A percentile compares a stretch with the other conserved stretches of the same genome.
Conservation (phyloP, 2,329 filamentous ascomycete genomes). For the Arthrobotrys conoides region DNA sequence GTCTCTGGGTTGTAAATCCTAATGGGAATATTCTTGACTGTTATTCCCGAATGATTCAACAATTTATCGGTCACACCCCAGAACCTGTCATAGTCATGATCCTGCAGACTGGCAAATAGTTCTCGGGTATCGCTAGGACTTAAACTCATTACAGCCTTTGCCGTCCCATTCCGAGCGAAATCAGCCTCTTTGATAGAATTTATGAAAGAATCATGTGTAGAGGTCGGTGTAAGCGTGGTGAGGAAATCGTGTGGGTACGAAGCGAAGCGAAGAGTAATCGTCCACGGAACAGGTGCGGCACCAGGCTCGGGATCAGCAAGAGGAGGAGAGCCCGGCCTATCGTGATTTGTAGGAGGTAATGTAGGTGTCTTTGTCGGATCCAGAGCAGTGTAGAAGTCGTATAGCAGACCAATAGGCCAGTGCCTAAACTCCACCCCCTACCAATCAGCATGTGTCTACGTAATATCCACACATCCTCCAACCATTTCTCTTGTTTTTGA, state of each 20-base stretch:
- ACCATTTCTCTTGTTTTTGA: neutral
- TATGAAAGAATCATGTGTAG: conserved; percentile 70
- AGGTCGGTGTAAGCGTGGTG: conserved; percentile 62
- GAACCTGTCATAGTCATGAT: conserved; percentile 81
- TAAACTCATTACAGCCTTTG: conserved; percentile 89
- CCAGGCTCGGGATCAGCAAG: conserved; percentile 62
- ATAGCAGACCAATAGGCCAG: conserved; percentile 78
- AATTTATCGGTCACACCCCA: conserved; percentile 81
- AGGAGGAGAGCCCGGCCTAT: conserved; percentile 55
- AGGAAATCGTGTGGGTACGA: conserved; percentile 61
- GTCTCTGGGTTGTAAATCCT: conserved; percentile 85
- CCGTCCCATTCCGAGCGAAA: conserved; percentile 87
- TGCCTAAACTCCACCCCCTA: conserved; percentile 67
- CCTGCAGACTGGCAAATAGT: conserved; percentile 83
- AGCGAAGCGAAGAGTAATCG: conserved; percentile 70
- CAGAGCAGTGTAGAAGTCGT: conserved; percentile 77
- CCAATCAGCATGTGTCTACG: neutral
- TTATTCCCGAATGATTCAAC: conserved; percentile 78
- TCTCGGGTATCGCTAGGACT: conserved; percentile 86
- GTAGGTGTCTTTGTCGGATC: conserved; percentile 69
- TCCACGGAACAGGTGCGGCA: conserved; percentile 73
- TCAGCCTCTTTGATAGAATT: conserved; percentile 82
- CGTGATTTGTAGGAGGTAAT: conserved; percentile 59
- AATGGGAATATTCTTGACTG: conserved; percentile 86
- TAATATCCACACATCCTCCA: neutral